These are phyloP conservation scores for Cenchrus fungigraminus DNA, from an alignment of 176 grass and related monocot species.

Conservation along the genomic window DNA sequence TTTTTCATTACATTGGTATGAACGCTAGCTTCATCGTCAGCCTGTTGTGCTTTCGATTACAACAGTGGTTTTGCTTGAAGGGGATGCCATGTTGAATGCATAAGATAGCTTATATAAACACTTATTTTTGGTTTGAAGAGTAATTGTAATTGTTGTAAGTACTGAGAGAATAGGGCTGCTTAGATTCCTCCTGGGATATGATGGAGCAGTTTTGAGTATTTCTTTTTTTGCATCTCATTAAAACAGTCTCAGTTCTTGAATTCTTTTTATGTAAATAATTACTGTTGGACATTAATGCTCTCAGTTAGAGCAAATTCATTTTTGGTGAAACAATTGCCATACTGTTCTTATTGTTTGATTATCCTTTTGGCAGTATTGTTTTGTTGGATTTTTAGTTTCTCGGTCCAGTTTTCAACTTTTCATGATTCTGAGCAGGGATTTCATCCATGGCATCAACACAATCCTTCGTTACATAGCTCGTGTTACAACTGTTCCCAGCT, in stretches of 20 bases:
- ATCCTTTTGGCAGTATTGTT: slow-evolving; percentile 18
- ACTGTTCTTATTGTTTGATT: slow-evolving; percentile 27
- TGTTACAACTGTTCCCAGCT: slow-evolving; percentile 58
- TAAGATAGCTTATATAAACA: not conserved
- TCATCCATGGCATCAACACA: slow-evolving; percentile 68
- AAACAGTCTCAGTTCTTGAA: not conserved
- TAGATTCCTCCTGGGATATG: slow-evolving; percentile 8
- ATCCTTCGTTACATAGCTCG: slow-evolving; percentile 67
- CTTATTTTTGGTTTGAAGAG: not conserved
- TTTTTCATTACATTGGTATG: not conserved
- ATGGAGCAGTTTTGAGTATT: not conserved
- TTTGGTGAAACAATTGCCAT: not conserved
- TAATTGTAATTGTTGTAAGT: not conserved
- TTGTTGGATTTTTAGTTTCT: slow-evolving; percentile 13
- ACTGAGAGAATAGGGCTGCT: not conserved
- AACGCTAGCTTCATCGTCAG: not conserved
- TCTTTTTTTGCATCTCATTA: not conserved
- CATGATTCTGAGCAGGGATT: slow-evolving; percentile 54
- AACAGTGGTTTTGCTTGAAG: not conserved
- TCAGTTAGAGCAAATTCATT: not conserved
- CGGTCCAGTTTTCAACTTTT: slow-evolving; percentile 4
- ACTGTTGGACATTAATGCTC: slow-evolving; percentile 6
- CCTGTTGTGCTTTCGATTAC: not conserved
- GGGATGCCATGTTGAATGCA: not conserved
- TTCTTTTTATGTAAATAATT: not conserved